Conservation (phyloP, 257 asterid species). For the Fraxinus anomala region DNA sequence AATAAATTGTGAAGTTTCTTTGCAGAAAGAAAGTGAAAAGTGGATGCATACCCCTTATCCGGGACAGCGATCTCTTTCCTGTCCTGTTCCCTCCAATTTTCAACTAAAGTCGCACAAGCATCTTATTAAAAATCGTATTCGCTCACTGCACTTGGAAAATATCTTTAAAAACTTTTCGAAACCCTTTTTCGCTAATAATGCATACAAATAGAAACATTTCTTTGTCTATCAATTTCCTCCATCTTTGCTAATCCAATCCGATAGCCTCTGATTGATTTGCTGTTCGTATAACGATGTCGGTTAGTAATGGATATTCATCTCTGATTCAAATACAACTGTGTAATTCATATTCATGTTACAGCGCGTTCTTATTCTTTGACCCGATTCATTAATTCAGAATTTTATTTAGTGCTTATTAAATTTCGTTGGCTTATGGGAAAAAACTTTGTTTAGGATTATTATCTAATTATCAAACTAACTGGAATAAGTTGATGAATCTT, state of each 20-base stretch:
- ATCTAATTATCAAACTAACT: background rate
- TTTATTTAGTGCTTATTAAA: background rate
- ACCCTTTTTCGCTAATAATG: background rate
- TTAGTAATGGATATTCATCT: conserved; percentile 24
- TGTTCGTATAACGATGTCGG: conserved; percentile 36
- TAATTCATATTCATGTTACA: background rate
- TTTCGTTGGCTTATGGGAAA: background rate
- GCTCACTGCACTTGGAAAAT: background rate
- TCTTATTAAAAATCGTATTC: conserved; percentile 20
- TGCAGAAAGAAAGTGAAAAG: too few relatives aligned
- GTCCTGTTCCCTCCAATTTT: conserved; percentile 28
- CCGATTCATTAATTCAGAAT: background rate
- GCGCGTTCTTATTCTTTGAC: background rate
- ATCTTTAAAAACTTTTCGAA: conserved; percentile 7
- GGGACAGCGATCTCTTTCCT: conserved; percentile 11
- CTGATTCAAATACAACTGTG: background rate
- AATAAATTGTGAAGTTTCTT: background rate
- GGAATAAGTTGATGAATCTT: background rate
- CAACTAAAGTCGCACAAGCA: conserved; percentile 7
- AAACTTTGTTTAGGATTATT: background rate
- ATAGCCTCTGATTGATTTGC: background rate
- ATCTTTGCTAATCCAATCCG: background rate
- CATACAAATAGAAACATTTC: background rate
- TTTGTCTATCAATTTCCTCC: background rate
- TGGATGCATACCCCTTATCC: too few relatives aligned